Evolutionary conservation across 371 early-diverging fungal species (phyloP).

Genomic region (Basidiobolus heterosporus): DNA sequence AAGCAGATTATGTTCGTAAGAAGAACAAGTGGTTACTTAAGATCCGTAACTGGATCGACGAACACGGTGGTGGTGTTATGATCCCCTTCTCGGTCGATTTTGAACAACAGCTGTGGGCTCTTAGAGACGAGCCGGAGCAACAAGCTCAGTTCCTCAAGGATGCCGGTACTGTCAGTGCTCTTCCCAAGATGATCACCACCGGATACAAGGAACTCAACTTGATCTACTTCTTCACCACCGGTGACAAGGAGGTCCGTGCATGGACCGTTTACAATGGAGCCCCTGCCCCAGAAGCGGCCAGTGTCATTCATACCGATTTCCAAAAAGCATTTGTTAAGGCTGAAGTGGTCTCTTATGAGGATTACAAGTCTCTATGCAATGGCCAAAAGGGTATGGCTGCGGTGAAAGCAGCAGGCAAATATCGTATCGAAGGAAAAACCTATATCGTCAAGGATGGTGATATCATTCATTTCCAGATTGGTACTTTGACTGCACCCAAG

Average conservation of each 20-base stretch:
- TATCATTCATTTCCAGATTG: conserved; percentile 16
- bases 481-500: conserved; percentile 8
- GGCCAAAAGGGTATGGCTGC: conserved; percentile 26
- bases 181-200: conserved; percentile 60
- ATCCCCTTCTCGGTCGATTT: conserved; percentile 82
- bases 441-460: conserved; percentile 66
- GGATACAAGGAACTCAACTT: conserved; percentile 79
- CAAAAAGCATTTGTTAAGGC: conserved; percentile 83
- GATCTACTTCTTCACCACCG: conserved; percentile 82
- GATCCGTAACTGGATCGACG: conserved; percentile 86
- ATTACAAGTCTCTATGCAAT: conserved; percentile 44
- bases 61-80: conserved; percentile 71
- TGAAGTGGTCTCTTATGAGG: conserved; percentile 69
- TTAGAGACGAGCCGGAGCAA: conserved; percentile 19
- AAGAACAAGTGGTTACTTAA: conserved; percentile 62
- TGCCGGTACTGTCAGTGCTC: conserved; percentile 22
- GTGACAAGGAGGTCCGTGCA: conserved; percentile 68
- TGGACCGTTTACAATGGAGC: conserved; percentile 64
- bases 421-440: conserved; percentile 50
- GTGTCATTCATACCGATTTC: conserved; percentile 78
- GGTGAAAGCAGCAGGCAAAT: conserved; percentile 65
- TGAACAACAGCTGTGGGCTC: conserved; percentile 30
- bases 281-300: conserved; percentile 87
- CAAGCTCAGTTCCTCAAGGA: conserved; percentile 20
- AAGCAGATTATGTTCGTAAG: conserved; percentile 50